Conservation (phyloP, 495 filamentous ascomycete genomes). For the Letharia lupina region DNA sequence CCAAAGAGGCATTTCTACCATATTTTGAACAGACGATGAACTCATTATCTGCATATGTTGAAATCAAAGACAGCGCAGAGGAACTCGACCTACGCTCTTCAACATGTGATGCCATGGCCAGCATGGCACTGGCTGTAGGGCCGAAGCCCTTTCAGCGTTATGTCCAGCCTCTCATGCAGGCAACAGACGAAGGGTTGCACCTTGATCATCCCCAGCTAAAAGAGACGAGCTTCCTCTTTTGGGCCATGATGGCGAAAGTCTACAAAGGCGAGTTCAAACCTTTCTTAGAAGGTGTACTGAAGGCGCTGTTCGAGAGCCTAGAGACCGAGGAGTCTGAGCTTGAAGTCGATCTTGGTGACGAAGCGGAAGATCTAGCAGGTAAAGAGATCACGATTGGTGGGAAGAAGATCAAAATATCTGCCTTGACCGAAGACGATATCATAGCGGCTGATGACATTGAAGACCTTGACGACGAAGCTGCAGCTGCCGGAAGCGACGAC, state of each 20-base stretch:
- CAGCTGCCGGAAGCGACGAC: slow-evolving; percentile 43
- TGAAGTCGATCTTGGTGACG: slow-evolving; percentile 68
- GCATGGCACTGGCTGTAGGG: slow-evolving; percentile 83
- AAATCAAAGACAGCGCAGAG: slow-evolving; percentile 79
- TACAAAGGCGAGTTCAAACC: slow-evolving; percentile 84
- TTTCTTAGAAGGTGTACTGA: slow-evolving; percentile 78
- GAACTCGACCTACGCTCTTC: slow-evolving; percentile 83
- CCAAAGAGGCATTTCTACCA: slow-evolving; percentile 73
- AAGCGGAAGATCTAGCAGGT: slow-evolving; percentile 66
- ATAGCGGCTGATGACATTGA: slow-evolving; percentile 48
- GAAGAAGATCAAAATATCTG: slow-evolving; percentile 75
- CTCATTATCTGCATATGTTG: slow-evolving; percentile 70
- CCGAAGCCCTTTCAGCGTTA: slow-evolving; percentile 80
- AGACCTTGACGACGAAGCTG: slow-evolving; percentile 41
- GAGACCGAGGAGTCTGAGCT: slow-evolving; percentile 85
- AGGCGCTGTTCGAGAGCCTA: slow-evolving; percentile 74
- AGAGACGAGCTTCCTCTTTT: slow-evolving; percentile 94
- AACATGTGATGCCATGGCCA: slow-evolving; percentile 84
- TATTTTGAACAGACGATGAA: slow-evolving; percentile 87
- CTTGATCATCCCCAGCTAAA: slow-evolving; percentile 82
- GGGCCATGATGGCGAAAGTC: slow-evolving; percentile 88
- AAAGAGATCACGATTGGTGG: slow-evolving; percentile 68
- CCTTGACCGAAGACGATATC: slow-evolving; percentile 46
- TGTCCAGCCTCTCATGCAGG: slow-evolving; percentile 77
- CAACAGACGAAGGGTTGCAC: slow-evolving; percentile 84